These are phyloP conservation scores for Candida glucosophila DNA, from an alignment of 1,139 yeast genomes.

Conservation along the genomic window DNA sequence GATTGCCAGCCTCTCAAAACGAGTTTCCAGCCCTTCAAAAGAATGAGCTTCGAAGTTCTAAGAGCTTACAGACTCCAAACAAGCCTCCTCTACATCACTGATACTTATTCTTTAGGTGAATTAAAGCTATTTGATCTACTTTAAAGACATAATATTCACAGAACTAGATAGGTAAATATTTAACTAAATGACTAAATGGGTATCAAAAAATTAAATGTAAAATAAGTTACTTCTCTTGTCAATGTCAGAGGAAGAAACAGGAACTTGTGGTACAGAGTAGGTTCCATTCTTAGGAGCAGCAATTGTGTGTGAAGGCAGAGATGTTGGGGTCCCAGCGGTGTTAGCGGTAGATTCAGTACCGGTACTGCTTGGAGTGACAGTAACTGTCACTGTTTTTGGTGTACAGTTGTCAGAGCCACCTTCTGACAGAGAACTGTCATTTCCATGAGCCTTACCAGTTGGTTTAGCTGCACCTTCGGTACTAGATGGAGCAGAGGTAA, in stretches of 20 bases:
- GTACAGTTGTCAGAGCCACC: slow-evolving; percentile 15
- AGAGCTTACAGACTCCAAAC: no score
- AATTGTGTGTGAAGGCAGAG: slow-evolving; percentile 4
- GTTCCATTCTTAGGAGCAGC: slow-evolving; percentile 6
- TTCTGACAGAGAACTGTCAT: no score
- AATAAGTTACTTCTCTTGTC: slow-evolving; percentile 5
- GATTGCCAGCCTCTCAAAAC: no score
- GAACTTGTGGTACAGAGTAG: slow-evolving; percentile 6
- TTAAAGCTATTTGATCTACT: no score
- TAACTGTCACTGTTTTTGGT: slow-evolving; percentile 27
- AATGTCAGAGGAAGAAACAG: slow-evolving; percentile 7
- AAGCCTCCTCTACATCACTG: no score
- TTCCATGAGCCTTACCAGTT: no score
- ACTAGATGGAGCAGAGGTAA: slow-evolving; percentile 3
- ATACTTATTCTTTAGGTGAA: no score
- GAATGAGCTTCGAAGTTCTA: no score
- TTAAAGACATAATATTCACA: no score
- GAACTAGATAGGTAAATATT: no score
- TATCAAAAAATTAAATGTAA: slow-evolving; percentile 3
- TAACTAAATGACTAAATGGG: no score
- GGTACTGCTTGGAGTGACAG: slow-evolving; percentile 15
- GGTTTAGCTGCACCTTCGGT: slow-evolving; percentile 4
- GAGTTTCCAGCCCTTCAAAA: no score
- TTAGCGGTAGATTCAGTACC: slow-evolving; percentile 4
- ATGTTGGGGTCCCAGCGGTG: slow-evolving; percentile 7